Base-by-base conservation (phyloP, 306 rosid species). In the Trichosanthes truncata region DNA sequence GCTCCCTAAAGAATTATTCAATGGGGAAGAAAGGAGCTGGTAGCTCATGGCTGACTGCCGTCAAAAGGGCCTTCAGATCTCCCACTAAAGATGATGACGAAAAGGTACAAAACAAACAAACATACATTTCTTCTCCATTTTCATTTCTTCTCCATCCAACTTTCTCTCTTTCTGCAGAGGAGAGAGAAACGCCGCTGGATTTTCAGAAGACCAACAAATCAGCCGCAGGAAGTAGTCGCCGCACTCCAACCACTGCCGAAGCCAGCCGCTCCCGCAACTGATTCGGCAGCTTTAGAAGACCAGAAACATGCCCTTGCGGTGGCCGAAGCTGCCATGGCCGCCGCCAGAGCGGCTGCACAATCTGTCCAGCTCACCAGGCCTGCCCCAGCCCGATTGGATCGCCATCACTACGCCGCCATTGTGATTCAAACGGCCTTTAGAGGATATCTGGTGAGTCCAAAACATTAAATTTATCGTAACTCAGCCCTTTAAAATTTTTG, bases 41-140 rank as follows among this genome's bases (percentile, higher is more conserved):
- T 6, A 76, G 85, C 53, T 95, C 99, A 12, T 95, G 99, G 99
- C 80, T 95, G 86, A 91, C 94, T 40, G 99, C 97, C 76, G 99
- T 95, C 51, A 95, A 95, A 95, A 91, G 99, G 46, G 99, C 97
- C 60, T 95, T 95, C 88, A 91, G 99, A 91, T 93, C 99, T 90
- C 99, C 99, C 7, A 87, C 97, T 26, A 95, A 95, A 85, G 97
- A 91, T 56, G 97, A 95, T 45, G 97, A 95, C 71, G 96, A 92
- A 6, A 95, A 95, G 96, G 97, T 91, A 61, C 20, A 12, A 18
- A 35, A 35, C 41, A 13, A 31, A 31, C 41, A 0, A 63, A 14
- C 40, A 0, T 1, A 5, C 56, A 29, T 57, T 26, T 29, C 41
- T 23, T 78, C 20, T 20, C 15, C 66, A 17, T 53, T 46, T 20